Evolutionary conservation across 2,329 filamentous ascomycete genomes (phyloP).

Genomic region (Westerdykella ornata): DNA sequence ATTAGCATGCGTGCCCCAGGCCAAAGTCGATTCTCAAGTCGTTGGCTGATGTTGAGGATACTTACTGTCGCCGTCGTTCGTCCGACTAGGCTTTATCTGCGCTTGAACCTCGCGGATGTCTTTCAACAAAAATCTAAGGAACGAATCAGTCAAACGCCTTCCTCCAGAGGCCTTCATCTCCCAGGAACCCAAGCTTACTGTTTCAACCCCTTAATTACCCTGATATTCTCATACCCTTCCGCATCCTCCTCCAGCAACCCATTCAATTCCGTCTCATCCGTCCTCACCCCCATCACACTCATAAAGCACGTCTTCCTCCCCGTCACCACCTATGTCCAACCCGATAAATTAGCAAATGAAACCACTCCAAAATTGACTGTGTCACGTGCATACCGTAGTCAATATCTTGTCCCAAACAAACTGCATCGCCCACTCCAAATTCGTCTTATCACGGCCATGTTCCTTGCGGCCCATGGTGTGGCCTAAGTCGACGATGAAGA

Average conservation of each 20-base stretch:
- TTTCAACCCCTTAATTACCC: slow-evolving; percentile 56
- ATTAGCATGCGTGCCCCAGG: slow-evolving; percentile 10
- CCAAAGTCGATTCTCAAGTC: background rate
- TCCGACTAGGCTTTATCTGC: slow-evolving; percentile 60
- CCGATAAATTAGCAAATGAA: slow-evolving; percentile 4
- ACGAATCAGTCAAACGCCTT: background rate
- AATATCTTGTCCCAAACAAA: slow-evolving; percentile 95
- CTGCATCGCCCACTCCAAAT: slow-evolving; percentile 82
- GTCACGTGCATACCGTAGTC: slow-evolving; percentile 50
- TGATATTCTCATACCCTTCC: slow-evolving; percentile 74
- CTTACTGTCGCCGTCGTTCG: slow-evolving; percentile 64
- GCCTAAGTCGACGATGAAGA: slow-evolving; percentile 87
- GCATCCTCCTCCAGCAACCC: slow-evolving; percentile 51
- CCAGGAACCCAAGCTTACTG: slow-evolving; percentile 47
- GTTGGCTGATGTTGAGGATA: background rate
- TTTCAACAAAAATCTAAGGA: slow-evolving; percentile 54
- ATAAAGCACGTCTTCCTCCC: slow-evolving; percentile 67
- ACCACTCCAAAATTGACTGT: slow-evolving; percentile 19
- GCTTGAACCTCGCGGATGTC: slow-evolving; percentile 60
- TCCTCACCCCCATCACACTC: slow-evolving; percentile 77
- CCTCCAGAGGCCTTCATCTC: no score
- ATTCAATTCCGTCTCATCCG: slow-evolving; percentile 47
- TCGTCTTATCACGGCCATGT: slow-evolving; percentile 64
- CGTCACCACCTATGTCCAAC: slow-evolving; percentile 46
- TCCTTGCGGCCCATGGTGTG: slow-evolving; percentile 70